Base-by-base conservation (phyloP, 2,329 filamentous ascomycete species). In the Pleomassaria siparia region DNA sequence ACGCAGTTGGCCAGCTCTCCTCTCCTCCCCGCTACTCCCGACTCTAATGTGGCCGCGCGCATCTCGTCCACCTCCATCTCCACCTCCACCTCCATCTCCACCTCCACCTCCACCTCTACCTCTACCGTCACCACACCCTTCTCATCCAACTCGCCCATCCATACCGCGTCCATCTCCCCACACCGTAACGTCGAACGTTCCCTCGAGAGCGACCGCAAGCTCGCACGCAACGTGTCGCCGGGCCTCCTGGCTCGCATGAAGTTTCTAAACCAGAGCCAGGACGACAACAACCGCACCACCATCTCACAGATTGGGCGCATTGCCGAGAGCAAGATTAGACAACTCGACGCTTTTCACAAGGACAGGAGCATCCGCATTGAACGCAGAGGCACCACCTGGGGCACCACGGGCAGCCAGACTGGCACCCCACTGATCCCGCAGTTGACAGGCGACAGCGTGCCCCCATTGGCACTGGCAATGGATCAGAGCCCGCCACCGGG, bases 351-450 rank as follows among this genome's bases (percentile, higher is more conserved):
- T 56, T 81, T 82, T 50, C 84, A 88, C 65, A 58, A 80, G 56
- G 79, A 82, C 50, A 76, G 76, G 63, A 76, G 73, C 54, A 75
- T 75, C 55, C 75, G 74, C 56, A 75, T 88, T 60, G 78, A 85
- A 69, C 80, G 85, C 64, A 80, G 85, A 62, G 86, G 86, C 65
- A 83, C 84, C 63, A 81, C 86, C 59, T 90, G 87, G 87, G 88
- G 82, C 74, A 84, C 83, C 67, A 36, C 37, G 74, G 83, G 82
- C 67, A 62, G 62, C 49, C 60, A 60, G 46, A 48, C 48, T 39
- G 56, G 54, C 40, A 48, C 59, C 43, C 61, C 63, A 33, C 58
- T 69, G 53, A 55, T 62, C 10, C 58, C 64, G 12, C 66, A 68
- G 54, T 55, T 60, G 11, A 71, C 67, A 24, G 69, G 67, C 51